Base-by-base conservation (phyloP, 495 filamentous ascomycete genomes). In the Neurospora hispaniola region DNA sequence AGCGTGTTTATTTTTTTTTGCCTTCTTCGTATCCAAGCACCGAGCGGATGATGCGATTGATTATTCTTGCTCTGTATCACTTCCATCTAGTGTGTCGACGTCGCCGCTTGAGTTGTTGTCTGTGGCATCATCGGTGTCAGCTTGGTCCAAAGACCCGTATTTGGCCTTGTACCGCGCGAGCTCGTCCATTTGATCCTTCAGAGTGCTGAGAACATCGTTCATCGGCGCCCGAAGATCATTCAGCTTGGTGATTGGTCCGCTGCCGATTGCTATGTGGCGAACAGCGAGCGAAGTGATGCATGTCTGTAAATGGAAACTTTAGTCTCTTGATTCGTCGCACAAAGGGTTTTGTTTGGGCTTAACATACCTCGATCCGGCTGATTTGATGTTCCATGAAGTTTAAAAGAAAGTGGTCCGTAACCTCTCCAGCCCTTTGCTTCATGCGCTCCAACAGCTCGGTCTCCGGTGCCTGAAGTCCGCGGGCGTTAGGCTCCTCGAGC, bases 351-450 rank as follows among this genome's bases (percentile, higher is more conserved):
- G 54, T 3, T 66, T 16, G 54, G 27, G 27, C 16, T 38, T 0
- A 74, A 83, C 91, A 76, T 85, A 96, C 94, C 89, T 99, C 96
- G 78, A 99, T 97, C 72, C 96, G 88, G 73, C 92, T 93, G 72
- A 98, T 91, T 83, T 97, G 93, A 78, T 98, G 94, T 78, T 97
- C 95, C 76, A 98, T 87, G 79, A 98, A 91, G 77, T 92, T 92
- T 48, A 95, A 78, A 76, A 97, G 81, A 78, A 95, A 93, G 27
- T 88, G 85, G 82, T 98, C 96, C 18, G 94, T 92, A 43, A 97
- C 86, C 79, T 97, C 94, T 0, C 93, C 94, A 27, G 92, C 93
- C 73, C 90, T 85, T 72, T 90, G 88, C 84, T 89, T 94, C 85
- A 98, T 92, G 75, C 90, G 89, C 78, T 94, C 91, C 78, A 96